A percentile compares a stretch with the other conserved stretches of the same genome.
Evolutionary conservation across 306 rosid genomes (phyloP).

Genomic region (Notholithocarpus densiflorus): DNA sequence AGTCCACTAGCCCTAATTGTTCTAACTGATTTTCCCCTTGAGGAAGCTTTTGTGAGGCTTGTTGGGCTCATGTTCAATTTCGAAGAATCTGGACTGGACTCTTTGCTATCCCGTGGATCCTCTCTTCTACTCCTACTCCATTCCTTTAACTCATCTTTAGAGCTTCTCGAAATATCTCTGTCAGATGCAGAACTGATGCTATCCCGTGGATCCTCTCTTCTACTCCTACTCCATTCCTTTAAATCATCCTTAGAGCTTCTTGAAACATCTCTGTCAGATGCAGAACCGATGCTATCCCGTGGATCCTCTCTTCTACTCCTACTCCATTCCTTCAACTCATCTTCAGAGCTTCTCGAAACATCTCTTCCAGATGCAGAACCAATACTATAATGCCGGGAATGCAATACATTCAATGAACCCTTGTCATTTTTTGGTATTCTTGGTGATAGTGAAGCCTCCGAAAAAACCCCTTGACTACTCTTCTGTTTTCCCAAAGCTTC

Average conservation of each 20-base stretch:
- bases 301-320: slow-evolving; percentile 33
- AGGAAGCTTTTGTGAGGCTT: slow-evolving; percentile 34
- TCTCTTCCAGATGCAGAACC: slow-evolving; percentile 38
- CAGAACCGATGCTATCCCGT: slow-evolving; percentile 24
- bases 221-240: slow-evolving; percentile 32
- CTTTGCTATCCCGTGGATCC: slow-evolving; percentile 31
- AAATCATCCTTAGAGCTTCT: slow-evolving; percentile 29
- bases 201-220: slow-evolving; percentile 27
- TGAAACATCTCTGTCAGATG: slow-evolving; percentile 26
- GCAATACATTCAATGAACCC: slow-evolving; percentile 36
- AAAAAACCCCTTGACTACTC: slow-evolving; percentile 42
- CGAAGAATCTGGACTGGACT: slow-evolving; percentile 23
- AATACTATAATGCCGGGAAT: slow-evolving; percentile 35
- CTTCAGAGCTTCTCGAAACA: slow-evolving; percentile 19
- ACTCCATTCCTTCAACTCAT: slow-evolving; percentile 31
- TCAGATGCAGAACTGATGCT: slow-evolving; percentile 33
- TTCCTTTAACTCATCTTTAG: slow-evolving; percentile 34
- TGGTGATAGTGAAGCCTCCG: slow-evolving; percentile 35
- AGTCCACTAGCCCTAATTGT: slow-evolving; percentile 56
- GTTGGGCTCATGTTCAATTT: slow-evolving; percentile 30
- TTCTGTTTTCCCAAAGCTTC: slow-evolving; percentile 34
- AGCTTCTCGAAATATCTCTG: slow-evolving; percentile 21
- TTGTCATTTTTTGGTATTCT: slow-evolving; percentile 32
- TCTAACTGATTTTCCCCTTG: slow-evolving; percentile 82
- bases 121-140: slow-evolving; percentile 28